phyloP scores from a whole-genome alignment of 495 filamentous ascomycete species.

The Hypoxylon cercidicola region DNA sequence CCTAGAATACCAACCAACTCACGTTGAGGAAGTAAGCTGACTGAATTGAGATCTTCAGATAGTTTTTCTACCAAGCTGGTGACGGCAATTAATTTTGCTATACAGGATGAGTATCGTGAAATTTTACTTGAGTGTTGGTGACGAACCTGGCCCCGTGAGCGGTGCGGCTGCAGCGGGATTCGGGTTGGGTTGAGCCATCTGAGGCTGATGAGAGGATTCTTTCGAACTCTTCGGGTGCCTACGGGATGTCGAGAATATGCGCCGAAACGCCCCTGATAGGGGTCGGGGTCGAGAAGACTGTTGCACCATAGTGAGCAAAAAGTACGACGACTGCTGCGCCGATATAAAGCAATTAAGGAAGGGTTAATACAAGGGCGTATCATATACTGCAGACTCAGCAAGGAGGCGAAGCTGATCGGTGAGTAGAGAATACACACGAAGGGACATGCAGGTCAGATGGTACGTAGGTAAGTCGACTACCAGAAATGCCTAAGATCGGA shows the following conservation, averaged over 20 bases:
- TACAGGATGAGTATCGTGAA: constrained; percentile 19
- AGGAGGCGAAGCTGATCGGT: background rate
- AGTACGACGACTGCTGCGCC: background rate
- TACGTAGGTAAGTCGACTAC: background rate
- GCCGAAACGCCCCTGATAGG: constrained; percentile 18
- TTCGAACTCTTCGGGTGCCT: constrained; percentile 7
- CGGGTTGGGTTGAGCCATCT: constrained; percentile 36
- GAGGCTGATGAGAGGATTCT: background rate
- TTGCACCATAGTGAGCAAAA: constrained; percentile 34
- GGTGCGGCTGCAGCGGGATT: constrained; percentile 29
- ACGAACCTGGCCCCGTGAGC: constrained; percentile 42
- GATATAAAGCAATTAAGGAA: background rate
- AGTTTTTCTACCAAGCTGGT: constrained; percentile 67
- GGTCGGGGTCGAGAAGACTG: constrained; percentile 12
- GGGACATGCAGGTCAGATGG: background rate
- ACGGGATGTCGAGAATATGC: constrained; percentile 29
- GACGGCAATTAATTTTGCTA: constrained; percentile 74
- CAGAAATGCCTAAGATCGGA: background rate
- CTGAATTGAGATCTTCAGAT: constrained; percentile 65
- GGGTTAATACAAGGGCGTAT: constrained; percentile 2
- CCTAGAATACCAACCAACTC: constrained; percentile 41
- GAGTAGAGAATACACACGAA: constrained; percentile 10
- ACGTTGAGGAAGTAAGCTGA: constrained; percentile 66
- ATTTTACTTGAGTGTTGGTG: background rate
- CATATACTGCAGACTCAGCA: constrained; percentile 2